Conservation (phyloP, 768 basidiomycete species). For the Russula emetica region DNA sequence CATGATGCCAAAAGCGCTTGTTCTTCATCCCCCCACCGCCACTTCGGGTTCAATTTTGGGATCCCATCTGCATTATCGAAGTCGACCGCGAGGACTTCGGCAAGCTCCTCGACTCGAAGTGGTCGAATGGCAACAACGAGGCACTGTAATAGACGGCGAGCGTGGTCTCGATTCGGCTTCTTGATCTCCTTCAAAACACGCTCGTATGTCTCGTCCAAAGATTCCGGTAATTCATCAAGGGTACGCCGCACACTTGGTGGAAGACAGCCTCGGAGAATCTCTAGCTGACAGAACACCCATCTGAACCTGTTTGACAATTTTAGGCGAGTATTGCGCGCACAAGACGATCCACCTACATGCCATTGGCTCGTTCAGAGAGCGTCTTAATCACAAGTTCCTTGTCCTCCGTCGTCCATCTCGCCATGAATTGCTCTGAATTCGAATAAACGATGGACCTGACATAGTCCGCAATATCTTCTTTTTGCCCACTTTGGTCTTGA, state of each 20-base stretch:
- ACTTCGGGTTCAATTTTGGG: background rate
- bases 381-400: background rate
- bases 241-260: background rate
- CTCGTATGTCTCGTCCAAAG: background rate
- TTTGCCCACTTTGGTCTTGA: background rate
- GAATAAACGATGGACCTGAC: background rate
- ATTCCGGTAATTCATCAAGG: background rate
- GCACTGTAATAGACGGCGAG: background rate
- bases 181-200: background rate
- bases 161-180: background rate
- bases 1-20: background rate
- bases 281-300: background rate
- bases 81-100: background rate
- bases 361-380: background rate
- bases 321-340: background rate
- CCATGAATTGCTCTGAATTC: background rate
- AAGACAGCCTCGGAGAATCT: background rate
- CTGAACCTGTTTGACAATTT: background rate
- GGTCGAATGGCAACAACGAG: background rate
- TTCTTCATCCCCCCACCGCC: background rate
- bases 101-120: background rate
- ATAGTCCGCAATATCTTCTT: background rate
- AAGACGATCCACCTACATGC: background rate
- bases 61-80: background rate
- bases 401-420: background rate